Evolutionary conservation across 495 filamentous ascomycete genomes (phyloP).

Genomic region (Trichoderma parareesei): DNA sequence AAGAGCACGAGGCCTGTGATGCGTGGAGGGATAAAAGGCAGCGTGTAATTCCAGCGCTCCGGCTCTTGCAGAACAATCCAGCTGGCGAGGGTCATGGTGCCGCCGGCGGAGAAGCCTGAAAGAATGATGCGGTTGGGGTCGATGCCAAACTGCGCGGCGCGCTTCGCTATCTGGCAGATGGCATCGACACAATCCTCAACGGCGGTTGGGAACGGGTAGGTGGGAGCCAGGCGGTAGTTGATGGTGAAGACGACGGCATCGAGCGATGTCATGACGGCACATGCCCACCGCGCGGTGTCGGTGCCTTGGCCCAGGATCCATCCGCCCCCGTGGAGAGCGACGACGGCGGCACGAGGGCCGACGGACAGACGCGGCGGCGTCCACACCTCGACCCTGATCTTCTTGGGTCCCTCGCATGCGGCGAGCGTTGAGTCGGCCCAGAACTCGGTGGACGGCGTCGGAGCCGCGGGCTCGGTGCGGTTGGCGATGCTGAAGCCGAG

Average conservation of each 20-base stretch:
- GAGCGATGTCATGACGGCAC: conserved; percentile 39
- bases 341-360: conserved; percentile 27
- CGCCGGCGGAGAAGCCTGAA: conserved; percentile 82
- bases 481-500: conserved; percentile 17
- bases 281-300: conserved; percentile 66
- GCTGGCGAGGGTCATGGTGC: conserved; percentile 76
- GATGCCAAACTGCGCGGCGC: conserved; percentile 44
- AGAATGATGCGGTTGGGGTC: conserved; percentile 50
- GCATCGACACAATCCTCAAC: conserved; percentile 71
- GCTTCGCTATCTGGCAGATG: conserved; percentile 52
- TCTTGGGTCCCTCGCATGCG: conserved; percentile 13
- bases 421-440: conserved; percentile 17
- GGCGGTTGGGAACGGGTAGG: conserved; percentile 67
- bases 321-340: conserved; percentile 74
- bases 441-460: conserved; percentile 15
- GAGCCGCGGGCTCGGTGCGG: conserved; percentile 11
- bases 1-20: conserved; percentile 51
- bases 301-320: conserved; percentile 65
- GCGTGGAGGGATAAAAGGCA: conserved; percentile 23
- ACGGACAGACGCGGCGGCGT: conserved; percentile 12
- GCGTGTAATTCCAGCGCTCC: background rate
- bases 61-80: conserved; percentile 49
- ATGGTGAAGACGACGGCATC: conserved; percentile 59
- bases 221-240: conserved; percentile 70
- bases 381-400: conserved; percentile 19